These are phyloP conservation scores for Cladophialophora psammophila DNA, from an alignment of 2,329 filamentous ascomycete species.

Conservation along the genomic window DNA sequence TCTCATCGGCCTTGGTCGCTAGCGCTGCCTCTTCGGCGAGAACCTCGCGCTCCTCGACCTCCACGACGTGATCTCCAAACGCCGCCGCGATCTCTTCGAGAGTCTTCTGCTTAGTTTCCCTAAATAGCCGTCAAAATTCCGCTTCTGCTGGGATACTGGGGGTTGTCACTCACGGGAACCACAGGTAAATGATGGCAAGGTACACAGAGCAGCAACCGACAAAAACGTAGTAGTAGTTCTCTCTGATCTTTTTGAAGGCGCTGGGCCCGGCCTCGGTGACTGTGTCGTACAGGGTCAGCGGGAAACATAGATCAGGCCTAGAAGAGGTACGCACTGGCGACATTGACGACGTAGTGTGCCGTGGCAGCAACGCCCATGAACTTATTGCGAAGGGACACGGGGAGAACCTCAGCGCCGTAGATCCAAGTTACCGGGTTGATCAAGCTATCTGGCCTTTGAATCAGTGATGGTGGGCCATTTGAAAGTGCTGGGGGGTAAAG, in stretches of 20 bases:
- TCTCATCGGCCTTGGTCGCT: conserved; percentile 26
- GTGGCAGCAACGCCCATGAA: conserved; percentile 86
- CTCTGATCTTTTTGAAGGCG: conserved; percentile 62
- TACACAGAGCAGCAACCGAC: conserved; percentile 61
- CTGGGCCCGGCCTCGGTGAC: conserved; percentile 61
- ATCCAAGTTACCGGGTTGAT: conserved; percentile 77
- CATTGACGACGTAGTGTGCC: conserved; percentile 74
- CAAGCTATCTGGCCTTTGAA: conserved; percentile 12
- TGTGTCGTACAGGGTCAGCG: conserved; percentile 12
- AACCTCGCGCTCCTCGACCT: conserved; percentile 33
- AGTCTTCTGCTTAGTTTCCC: conserved; percentile 56
- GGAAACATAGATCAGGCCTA: neutral
- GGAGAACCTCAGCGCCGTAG: conserved; percentile 81
- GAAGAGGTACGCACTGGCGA: conserved; percentile 46
- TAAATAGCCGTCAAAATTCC: conserved; percentile 40
- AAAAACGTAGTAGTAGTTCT: conserved; percentile 69
- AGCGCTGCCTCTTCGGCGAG: conserved; percentile 37
- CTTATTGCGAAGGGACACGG: conserved; percentile 83
- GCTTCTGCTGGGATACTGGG: neutral
- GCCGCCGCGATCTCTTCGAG: conserved; percentile 59
- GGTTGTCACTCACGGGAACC: conserved; percentile 55
- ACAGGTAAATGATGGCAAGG: conserved; percentile 60
- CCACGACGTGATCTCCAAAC: conserved; percentile 57
- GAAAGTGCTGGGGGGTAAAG: conserved; percentile 1
- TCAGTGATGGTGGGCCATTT: no score